These are phyloP conservation scores for Lachnellula arida DNA, from an alignment of 2,329 filamentous ascomycete genomes.

Conservation along the genomic window DNA sequence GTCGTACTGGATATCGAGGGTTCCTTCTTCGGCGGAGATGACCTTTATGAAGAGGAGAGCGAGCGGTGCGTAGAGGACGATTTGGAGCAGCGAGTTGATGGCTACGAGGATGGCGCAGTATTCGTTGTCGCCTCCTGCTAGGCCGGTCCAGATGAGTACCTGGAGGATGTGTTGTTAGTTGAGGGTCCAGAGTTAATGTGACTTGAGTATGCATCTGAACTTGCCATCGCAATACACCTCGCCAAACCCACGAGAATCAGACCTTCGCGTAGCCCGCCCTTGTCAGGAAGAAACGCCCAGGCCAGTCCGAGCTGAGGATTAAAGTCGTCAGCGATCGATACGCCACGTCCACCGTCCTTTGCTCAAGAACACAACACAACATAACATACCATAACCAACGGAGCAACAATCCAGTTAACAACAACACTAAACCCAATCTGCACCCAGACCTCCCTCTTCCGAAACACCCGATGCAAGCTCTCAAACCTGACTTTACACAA, in stretches of 20 bases:
- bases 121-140: conserved; percentile 71
- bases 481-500: conserved; percentile 83
- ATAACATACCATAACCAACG: conserved; percentile 63
- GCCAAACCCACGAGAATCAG: conserved; percentile 80
- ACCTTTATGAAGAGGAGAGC: conserved; percentile 63
- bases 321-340: too few relatives aligned
- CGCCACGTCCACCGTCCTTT: too few relatives aligned
- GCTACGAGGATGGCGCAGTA: conserved; percentile 81
- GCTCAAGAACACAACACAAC: conserved; percentile 6
- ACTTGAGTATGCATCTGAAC: not conserved
- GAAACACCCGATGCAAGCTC: conserved; percentile 62
- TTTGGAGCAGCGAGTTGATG: conserved; percentile 70
- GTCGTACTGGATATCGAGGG: conserved; percentile 50
- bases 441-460: conserved; percentile 61
- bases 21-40: conserved; percentile 49
- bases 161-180: not conserved
- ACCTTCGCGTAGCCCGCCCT: conserved; percentile 54
- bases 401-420: conserved; percentile 79
- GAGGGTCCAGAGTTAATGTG: not conserved
- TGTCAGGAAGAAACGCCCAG: conserved; percentile 63
- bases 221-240: conserved; percentile 82
- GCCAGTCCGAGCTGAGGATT: conserved; percentile 49
- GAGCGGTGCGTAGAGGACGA: conserved; percentile 67
- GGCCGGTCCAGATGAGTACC: conserved; percentile 67
- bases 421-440: conserved; percentile 74